Evolutionary conservation across 2,329 filamentous ascomycete species (phyloP).

Genomic region (Zelopaecilomyces penicillatus): DNA sequence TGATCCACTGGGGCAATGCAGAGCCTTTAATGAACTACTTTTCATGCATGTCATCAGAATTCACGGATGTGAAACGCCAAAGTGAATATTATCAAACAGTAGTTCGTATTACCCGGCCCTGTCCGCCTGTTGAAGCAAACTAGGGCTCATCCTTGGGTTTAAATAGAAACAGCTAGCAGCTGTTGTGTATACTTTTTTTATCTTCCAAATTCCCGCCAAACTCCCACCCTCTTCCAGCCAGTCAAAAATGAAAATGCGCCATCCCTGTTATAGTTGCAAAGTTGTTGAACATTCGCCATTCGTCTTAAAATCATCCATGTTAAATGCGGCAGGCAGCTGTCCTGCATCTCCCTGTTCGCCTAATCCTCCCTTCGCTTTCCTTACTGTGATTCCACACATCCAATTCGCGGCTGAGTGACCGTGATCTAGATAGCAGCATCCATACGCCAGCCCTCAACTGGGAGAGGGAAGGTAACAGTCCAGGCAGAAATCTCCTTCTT

Average conservation of each 20-base stretch:
- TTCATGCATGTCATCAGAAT: not conserved
- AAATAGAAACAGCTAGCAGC: conserved; percentile 8
- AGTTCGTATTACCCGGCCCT: not conserved
- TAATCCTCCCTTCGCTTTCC: not conserved
- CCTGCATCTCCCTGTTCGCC: not conserved
- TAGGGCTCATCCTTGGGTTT: conserved; percentile 9
- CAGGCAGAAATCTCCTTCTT: conserved; percentile 84
- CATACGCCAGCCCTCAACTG: conserved; percentile 64
- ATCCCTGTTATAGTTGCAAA: conserved; percentile 12
- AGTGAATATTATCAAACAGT: not conserved
- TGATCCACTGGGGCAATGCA: conserved; percentile 3
- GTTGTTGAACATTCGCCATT: conserved; percentile 19
- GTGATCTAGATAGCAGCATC: conserved; percentile 47
- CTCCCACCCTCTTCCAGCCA: conserved; percentile 8
- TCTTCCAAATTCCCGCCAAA: conserved; percentile 8
- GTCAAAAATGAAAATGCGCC: conserved; percentile 13
- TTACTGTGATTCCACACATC: no score
- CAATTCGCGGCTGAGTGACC: no score
- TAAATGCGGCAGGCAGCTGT: conserved; percentile 13
- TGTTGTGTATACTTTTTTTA: conserved; percentile 3
- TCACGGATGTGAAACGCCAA: not conserved
- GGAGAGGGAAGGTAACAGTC: conserved; percentile 87
- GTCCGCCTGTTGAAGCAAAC: conserved; percentile 12
- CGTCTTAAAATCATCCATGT: conserved; percentile 12
- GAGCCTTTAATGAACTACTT: conserved; percentile 5